phyloP scores from a whole-genome alignment of 1,284 basidiomycete genomes.

The Veloboletus limbatus region DNA sequence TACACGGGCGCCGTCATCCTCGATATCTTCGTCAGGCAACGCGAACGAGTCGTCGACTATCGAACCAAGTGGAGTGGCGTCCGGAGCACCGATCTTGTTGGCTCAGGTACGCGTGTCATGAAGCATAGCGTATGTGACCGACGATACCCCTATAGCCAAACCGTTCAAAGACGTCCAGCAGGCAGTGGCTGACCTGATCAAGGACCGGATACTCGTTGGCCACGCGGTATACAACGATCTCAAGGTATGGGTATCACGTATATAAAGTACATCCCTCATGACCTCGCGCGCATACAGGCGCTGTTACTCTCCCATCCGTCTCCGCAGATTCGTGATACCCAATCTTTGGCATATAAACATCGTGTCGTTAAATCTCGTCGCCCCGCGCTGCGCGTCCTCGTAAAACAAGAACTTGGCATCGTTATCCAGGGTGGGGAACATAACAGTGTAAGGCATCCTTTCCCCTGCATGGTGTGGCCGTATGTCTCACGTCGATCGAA shows the following conservation, averaged over 20 bases:
- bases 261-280: neutral
- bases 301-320: slow-evolving; percentile 90
- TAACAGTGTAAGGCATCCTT: slow-evolving; percentile 61
- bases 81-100: slow-evolving; percentile 69
- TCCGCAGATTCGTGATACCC: slow-evolving; percentile 80
- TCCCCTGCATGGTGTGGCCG: neutral
- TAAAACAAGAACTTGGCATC: slow-evolving; percentile 78
- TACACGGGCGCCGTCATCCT: slow-evolving; percentile 80
- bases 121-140: neutral
- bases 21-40: slow-evolving; percentile 86
- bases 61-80: slow-evolving; percentile 92
- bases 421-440: slow-evolving; percentile 89
- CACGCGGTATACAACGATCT: slow-evolving; percentile 94
- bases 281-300: slow-evolving; percentile 47
- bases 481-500: slow-evolving; percentile 3
- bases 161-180: slow-evolving; percentile 81
- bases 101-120: slow-evolving; percentile 42
- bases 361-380: slow-evolving; percentile 59
- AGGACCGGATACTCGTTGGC: slow-evolving; percentile 85
- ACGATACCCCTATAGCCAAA: slow-evolving; percentile 50
- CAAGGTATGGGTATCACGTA: slow-evolving; percentile 50
- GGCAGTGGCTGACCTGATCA: slow-evolving; percentile 74
- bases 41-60: slow-evolving; percentile 91
- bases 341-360: slow-evolving; percentile 58
- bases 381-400: slow-evolving; percentile 81